These are phyloP conservation scores for Solanum pinnatisectum DNA, from an alignment of 257 asterid genomes.

Conservation along the genomic window DNA sequence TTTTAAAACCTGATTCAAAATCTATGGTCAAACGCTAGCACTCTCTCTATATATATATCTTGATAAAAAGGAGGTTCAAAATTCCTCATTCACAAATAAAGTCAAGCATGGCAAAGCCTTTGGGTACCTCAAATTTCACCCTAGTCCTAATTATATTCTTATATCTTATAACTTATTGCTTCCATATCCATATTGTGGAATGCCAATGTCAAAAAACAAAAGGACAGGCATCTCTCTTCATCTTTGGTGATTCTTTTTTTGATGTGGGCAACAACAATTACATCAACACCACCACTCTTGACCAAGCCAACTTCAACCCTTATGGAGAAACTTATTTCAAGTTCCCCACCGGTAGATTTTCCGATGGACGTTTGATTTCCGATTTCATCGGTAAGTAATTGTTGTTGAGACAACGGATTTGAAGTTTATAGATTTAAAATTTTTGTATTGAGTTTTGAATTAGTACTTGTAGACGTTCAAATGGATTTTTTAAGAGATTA, in stretches of 20 bases:
- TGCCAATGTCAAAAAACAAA: neutral
- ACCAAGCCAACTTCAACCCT: slow-evolving; percentile 60
- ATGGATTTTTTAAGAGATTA: neutral
- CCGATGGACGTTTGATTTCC: slow-evolving; percentile 63
- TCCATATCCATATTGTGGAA: neutral
- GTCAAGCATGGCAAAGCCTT: neutral
- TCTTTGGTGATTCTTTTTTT: slow-evolving; percentile 62
- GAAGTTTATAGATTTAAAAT: neutral
- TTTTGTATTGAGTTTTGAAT: neutral
- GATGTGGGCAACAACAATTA: slow-evolving; percentile 74
- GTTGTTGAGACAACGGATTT: neutral
- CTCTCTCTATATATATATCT: neutral
- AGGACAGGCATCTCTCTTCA: slow-evolving; percentile 10
- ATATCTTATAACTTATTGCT: neutral
- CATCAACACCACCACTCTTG: slow-evolving; percentile 58
- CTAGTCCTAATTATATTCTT: neutral
- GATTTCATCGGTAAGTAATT: slow-evolving; percentile 45
- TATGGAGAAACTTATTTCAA: slow-evolving; percentile 49
- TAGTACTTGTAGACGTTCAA: neutral
- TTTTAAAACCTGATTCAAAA: too few relatives aligned
- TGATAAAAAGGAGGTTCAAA: neutral
- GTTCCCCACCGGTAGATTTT: slow-evolving; percentile 63
- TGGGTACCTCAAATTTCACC: neutral
- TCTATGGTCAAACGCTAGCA: neutral
- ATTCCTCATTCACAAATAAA: neutral